Conservation (phyloP, 2,329 filamentous ascomycete species). For the Hirsutella minnesotensis region DNA sequence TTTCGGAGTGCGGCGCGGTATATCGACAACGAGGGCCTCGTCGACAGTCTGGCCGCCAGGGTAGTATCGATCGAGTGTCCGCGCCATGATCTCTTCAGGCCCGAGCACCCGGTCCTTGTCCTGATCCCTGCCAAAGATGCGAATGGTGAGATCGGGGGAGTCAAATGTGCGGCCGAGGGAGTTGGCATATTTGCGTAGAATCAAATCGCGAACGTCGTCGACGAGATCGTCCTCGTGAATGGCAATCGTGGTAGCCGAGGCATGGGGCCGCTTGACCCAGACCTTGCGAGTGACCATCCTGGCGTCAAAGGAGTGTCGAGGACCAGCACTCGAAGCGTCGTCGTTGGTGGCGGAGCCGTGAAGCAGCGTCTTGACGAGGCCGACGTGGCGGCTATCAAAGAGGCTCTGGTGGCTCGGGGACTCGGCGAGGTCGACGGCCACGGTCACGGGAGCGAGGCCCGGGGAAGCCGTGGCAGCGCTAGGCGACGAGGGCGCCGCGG, state of each 20-base stretch:
- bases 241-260: constrained; percentile 76
- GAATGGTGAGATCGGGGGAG: constrained; percentile 74
- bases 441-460: constrained; percentile 4
- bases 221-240: constrained; percentile 83
- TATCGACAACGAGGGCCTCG: constrained; percentile 84
- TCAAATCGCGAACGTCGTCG: constrained; percentile 87
- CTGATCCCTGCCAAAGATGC: constrained; percentile 61
- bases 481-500: not conserved
- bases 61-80: constrained; percentile 70
- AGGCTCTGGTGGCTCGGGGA: constrained; percentile 18
- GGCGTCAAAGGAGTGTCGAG: constrained; percentile 23
- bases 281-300: constrained; percentile 66
- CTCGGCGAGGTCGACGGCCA: constrained; percentile 10
- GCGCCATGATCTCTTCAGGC: constrained; percentile 74
- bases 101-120: constrained; percentile 57
- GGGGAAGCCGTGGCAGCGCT: constrained; percentile 10
- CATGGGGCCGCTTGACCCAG: constrained; percentile 83
- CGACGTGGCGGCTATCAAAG: constrained; percentile 25
- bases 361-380: constrained; percentile 19
- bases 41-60: constrained; percentile 79
- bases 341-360: constrained; percentile 9
- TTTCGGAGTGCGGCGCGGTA: constrained; percentile 68
- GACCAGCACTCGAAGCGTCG: constrained; percentile 9
- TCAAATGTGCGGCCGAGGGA: constrained; percentile 83
- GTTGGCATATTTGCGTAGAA: constrained; percentile 87